Evolutionary conservation across 2,329 filamentous ascomycete species (phyloP).

Genomic region (Simplicillium aogashimaense): DNA sequence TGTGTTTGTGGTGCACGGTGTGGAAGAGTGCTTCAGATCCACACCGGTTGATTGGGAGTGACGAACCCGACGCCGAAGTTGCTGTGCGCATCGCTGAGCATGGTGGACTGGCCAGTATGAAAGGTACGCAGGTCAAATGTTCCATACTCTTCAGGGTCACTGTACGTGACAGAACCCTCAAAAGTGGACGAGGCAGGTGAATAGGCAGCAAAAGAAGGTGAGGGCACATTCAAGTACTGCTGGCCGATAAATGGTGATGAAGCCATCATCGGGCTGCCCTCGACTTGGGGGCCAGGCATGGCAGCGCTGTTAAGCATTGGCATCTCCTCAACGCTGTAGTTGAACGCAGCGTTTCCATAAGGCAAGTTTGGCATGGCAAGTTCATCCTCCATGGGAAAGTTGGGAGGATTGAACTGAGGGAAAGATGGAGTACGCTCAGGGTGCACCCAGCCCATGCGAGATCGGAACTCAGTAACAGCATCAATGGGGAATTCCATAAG

Average conservation of each 20-base stretch:
- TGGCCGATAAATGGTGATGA: conserved; percentile 44
- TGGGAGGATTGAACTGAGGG: conserved; percentile 48
- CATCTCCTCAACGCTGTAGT: conserved; percentile 54
- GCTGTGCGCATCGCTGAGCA: conserved; percentile 33
- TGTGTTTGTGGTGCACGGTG: conserved; percentile 23
- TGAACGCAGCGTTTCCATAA: conserved; percentile 50
- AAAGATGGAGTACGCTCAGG: conserved; percentile 50
- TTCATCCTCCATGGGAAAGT: conserved; percentile 40
- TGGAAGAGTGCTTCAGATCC: conserved; percentile 36
- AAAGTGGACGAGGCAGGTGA: conserved; percentile 55
- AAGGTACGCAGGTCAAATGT: conserved; percentile 35
- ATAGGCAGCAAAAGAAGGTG: conserved; percentile 48
- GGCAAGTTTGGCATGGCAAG: conserved; percentile 37
- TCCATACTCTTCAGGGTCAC: conserved; percentile 48
- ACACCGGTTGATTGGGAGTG: conserved; percentile 52
- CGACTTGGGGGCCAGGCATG: conserved; percentile 32
- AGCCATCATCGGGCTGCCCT: conserved; percentile 44
- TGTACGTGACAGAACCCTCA: conserved; percentile 52
- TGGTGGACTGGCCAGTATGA: conserved; percentile 34
- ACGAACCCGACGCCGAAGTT: conserved; percentile 46
- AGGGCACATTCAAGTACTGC: conserved; percentile 55
- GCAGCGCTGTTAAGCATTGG: conserved; percentile 40
- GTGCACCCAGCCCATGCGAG: conserved; percentile 57
- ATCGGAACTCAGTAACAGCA: conserved; percentile 58
- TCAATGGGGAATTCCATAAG: conserved; percentile 67